Percentiles rank a stretch among this genome's conserved stretches.
Conservation (phyloP, 331 rosid genomes). For the Pyracantha coccinea region DNA sequence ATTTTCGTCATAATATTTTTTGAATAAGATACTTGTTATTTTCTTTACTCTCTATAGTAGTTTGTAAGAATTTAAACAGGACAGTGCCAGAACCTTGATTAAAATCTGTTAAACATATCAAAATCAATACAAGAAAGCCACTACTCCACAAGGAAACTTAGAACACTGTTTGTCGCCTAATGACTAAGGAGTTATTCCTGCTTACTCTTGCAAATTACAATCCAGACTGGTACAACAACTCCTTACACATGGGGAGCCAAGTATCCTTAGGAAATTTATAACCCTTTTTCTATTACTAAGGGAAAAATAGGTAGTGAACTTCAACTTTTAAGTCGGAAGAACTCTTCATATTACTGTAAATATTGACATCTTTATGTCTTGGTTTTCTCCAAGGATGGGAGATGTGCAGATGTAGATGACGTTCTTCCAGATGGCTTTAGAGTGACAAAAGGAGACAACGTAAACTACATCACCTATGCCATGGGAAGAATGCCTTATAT, state of each 20-base stretch:
- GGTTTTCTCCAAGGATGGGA: slow-evolving; percentile 45
- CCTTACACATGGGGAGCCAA: too few species aligned
- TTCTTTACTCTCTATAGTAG: too few species aligned
- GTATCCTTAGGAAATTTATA: too few species aligned
- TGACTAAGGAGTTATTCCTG: too few species aligned
- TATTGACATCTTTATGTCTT: background rate
- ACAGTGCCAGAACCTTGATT: background rate
- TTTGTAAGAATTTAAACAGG: background rate
- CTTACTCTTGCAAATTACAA: too few species aligned
- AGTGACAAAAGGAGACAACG: slow-evolving; percentile 56
- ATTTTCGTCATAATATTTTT: background rate
- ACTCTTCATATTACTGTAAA: background rate
- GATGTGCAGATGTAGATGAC: slow-evolving; percentile 38
- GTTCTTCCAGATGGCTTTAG: slow-evolving; percentile 58
- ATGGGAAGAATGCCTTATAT: slow-evolving; percentile 82
- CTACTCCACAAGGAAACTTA: too few species aligned
- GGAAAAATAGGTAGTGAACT: too few species aligned
- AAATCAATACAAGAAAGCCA: background rate
- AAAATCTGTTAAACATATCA: background rate
- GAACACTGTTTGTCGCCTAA: too few species aligned
- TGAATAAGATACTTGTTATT: too few species aligned
- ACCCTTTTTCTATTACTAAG: too few species aligned
- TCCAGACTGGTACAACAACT: too few species aligned
- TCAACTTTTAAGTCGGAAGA: too few species aligned
- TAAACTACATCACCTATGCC: slow-evolving; percentile 48